Evolutionary conservation across 352 stramenopile species (phyloP).

Genomic region (Pythium coloratum): DNA sequence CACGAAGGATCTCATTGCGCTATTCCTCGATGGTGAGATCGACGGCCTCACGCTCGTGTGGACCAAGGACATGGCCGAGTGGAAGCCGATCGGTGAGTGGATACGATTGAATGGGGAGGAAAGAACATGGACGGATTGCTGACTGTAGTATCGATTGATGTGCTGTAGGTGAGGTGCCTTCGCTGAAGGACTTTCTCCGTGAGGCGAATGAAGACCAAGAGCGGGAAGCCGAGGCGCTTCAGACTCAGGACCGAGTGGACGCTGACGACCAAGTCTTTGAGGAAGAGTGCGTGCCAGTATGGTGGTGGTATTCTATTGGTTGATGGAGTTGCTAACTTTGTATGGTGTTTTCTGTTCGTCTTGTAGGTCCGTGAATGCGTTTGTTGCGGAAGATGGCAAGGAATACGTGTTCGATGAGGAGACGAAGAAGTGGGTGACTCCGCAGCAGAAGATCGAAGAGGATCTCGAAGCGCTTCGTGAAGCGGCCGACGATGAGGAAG

Average conservation of each 20-base stretch:
- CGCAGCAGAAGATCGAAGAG: conserved; percentile 37
- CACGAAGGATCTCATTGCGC: conserved; percentile 33
- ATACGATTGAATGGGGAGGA: not conserved
- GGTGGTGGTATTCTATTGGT: not conserved
- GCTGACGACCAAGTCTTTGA: conserved; percentile 28
- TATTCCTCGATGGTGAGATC: conserved; percentile 40
- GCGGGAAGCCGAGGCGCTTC: conserved; percentile 23
- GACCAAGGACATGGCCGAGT: conserved; percentile 29
- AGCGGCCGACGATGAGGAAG: conserved; percentile 30
- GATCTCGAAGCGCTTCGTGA: conserved; percentile 59
- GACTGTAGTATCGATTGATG: not conserved
- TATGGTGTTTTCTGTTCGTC: not conserved
- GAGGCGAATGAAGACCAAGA: conserved; percentile 40
- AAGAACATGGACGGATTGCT: not conserved
- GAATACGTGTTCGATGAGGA: conserved; percentile 41
- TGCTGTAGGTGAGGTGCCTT: conserved; percentile 27
- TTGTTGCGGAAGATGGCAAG: conserved; percentile 39
- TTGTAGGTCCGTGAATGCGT: conserved; percentile 20
- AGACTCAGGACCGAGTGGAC: conserved; percentile 18
- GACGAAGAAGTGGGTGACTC: conserved; percentile 40
- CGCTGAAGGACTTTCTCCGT: conserved; percentile 37
- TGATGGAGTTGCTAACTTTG: no score
- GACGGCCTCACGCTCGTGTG: conserved; percentile 44
- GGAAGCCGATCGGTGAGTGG: conserved; percentile 33
- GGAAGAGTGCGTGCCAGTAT: conserved; percentile 18